Conservation (phyloP, 1,139 yeast species). For the Debaryomycetaceae sp. region DNA sequence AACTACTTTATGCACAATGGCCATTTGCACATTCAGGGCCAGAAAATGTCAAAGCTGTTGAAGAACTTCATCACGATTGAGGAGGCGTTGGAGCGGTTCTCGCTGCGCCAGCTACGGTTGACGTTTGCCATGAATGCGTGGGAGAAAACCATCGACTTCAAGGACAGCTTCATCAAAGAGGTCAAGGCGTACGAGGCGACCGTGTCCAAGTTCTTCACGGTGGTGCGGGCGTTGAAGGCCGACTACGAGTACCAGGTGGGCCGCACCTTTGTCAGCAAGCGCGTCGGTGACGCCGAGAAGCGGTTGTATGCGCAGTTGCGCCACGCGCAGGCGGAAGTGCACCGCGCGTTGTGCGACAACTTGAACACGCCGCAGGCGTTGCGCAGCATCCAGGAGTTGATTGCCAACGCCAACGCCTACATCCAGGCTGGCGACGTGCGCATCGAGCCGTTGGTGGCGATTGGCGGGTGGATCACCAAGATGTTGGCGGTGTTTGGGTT, state of each 20-base stretch:
- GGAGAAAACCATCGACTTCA: slow-evolving; percentile 91
- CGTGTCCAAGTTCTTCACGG: slow-evolving; percentile 76
- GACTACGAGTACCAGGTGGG: slow-evolving; percentile 53
- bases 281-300: slow-evolving; percentile 49
- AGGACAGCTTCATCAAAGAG: slow-evolving; percentile 71
- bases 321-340: slow-evolving; percentile 57
- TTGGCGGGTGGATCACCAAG: slow-evolving; percentile 66
- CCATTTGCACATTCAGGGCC: slow-evolving; percentile 96
- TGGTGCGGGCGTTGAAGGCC: slow-evolving; percentile 67
- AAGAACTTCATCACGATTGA: slow-evolving; percentile 93
- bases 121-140: slow-evolving; percentile 89
- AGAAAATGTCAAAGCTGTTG: slow-evolving; percentile 92
- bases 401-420: slow-evolving; percentile 69
- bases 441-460: slow-evolving; percentile 61
- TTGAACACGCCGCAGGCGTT: slow-evolving; percentile 75
- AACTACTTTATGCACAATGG: slow-evolving; percentile 96
- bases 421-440: slow-evolving; percentile 49
- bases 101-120: slow-evolving; percentile 80
- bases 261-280: slow-evolving; percentile 49
- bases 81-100: slow-evolving; percentile 70
- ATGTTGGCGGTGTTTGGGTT: slow-evolving; percentile 75
- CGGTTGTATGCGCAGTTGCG: slow-evolving; percentile 49
- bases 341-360: slow-evolving; percentile 83
- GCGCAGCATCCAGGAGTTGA: slow-evolving; percentile 60
- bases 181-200: slow-evolving; percentile 73